Percentiles rank a stretch among this genome's conserved stretches.
Conservation (phyloP, 495 filamentous ascomycete species). For the Thermothielavioides terrestris region DNA sequence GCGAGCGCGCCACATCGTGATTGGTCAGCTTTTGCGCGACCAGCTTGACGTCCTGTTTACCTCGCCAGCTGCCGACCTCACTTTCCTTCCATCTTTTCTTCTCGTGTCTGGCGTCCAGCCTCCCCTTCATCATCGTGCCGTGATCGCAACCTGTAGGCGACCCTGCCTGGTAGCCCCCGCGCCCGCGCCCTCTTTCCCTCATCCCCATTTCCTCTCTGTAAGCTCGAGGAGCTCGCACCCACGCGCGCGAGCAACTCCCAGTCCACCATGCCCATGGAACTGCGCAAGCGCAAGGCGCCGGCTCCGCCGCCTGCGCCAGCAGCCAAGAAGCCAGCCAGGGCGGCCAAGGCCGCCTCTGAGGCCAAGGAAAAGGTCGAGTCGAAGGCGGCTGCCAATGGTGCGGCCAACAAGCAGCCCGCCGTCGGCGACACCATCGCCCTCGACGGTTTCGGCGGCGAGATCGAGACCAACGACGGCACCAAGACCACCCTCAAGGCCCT, state of each 20-base stretch:
- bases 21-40: constrained; percentile 27
- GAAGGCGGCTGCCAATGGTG: constrained; percentile 27
- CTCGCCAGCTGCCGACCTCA: constrained; percentile 14
- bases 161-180: constrained; percentile 7
- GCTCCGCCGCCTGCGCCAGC: constrained; percentile 45
- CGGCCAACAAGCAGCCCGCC: constrained; percentile 27
- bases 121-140: neutral
- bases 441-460: constrained; percentile 68
- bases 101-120: neutral
- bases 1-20: constrained; percentile 15
- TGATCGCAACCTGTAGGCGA: neutral
- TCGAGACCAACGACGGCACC: constrained; percentile 74
- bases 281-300: constrained; percentile 68
- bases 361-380: constrained; percentile 35
- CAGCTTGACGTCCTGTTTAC: constrained; percentile 29
- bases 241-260: constrained; percentile 1
- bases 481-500: constrained; percentile 70
- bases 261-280: constrained; percentile 47
- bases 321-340: constrained; percentile 44
- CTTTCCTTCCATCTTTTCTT: constrained; percentile 5
- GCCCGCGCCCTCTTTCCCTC: neutral
- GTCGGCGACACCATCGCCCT: constrained; percentile 51
- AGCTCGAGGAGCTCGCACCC: constrained; percentile 1
- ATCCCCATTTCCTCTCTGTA: neutral
- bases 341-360: constrained; percentile 27